Percentiles rank a stretch among this genome's conserved stretches.
Evolutionary conservation across 164 flowering plant species (phyloP).

Genomic region (Chimonanthus praecox): DNA sequence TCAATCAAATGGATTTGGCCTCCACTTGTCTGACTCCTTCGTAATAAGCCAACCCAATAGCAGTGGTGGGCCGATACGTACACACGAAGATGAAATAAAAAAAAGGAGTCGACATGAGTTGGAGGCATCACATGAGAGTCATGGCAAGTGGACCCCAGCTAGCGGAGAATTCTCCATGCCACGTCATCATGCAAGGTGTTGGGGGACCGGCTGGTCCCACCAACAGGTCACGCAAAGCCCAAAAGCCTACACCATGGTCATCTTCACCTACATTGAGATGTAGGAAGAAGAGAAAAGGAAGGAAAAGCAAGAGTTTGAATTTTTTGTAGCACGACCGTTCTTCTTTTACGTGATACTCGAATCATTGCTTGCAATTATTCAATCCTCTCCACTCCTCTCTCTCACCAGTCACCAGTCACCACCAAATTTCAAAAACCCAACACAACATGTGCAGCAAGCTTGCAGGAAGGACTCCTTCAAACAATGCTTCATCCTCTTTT

Average conservation of each 20-base stretch:
- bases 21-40: too few relatives aligned
- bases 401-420: neutral
- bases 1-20: too few relatives aligned
- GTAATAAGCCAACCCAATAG: too few relatives aligned
- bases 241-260: neutral
- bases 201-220: conserved; percentile 5
- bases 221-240: neutral
- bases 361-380: conserved; percentile 8
- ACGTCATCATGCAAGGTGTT: conserved; percentile 4
- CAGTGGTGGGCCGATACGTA: neutral
- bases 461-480: neutral
- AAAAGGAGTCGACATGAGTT: neutral
- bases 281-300: neutral
- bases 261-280: neutral
- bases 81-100: neutral
- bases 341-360: neutral
- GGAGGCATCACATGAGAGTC: neutral
- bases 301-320: conserved; percentile 5
- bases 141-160: neutral
- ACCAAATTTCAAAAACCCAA: neutral
- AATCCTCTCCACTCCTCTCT: neutral
- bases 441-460: neutral
- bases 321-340: neutral
- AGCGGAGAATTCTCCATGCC: conserved; percentile 1
- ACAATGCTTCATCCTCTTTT: neutral